These are phyloP conservation scores for Pharnaceum exiguum DNA, from an alignment of 148 eudicot genomes.

Conservation along the genomic window DNA sequence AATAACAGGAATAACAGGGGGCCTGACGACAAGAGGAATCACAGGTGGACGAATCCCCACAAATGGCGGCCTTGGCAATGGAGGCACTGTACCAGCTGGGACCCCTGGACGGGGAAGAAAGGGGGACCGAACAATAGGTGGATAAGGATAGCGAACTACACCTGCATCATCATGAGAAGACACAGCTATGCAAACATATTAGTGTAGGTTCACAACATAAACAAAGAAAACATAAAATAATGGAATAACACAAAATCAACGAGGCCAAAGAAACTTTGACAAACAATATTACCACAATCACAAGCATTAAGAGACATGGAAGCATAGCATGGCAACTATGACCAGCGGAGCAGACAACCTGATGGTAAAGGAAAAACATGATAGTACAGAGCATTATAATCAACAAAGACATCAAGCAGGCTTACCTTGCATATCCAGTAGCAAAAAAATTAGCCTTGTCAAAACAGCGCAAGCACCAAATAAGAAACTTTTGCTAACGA, in stretches of 20 bases:
- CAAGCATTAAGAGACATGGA: constrained; percentile 68
- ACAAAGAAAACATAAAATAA: constrained; percentile 7
- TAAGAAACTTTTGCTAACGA: constrained; percentile 35
- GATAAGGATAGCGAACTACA: constrained; percentile 63
- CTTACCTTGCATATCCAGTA: constrained; percentile 78
- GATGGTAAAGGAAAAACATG: constrained; percentile 47
- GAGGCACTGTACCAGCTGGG: constrained; percentile 45
- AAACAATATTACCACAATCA: constrained; percentile 68
- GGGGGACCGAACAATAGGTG: constrained; percentile 51
- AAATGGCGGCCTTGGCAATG: constrained; percentile 62
- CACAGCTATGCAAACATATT: constrained; percentile 62
- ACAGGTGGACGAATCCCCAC: constrained; percentile 59
- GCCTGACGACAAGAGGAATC: constrained; percentile 54
- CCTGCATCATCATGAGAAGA: constrained; percentile 59
- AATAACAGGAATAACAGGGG: constrained; percentile 43
- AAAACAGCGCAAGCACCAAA: constrained; percentile 57
- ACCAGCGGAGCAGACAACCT: constrained; percentile 84
- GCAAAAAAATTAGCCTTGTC: constrained; percentile 51
- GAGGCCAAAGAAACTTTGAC: constrained; percentile 9
- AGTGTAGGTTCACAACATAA: constrained; percentile 35
- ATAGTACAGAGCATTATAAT: constrained; percentile 41
- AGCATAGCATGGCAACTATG: constrained; percentile 68
- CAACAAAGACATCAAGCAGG: constrained; percentile 40
- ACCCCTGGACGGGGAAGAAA: constrained; percentile 64
- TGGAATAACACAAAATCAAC: neutral